Percentiles rank a stretch among this genome's conserved stretches.
These are phyloP conservation scores for Neonectria hederae DNA, from an alignment of 2,329 filamentous ascomycete genomes.

Conservation along the genomic window DNA sequence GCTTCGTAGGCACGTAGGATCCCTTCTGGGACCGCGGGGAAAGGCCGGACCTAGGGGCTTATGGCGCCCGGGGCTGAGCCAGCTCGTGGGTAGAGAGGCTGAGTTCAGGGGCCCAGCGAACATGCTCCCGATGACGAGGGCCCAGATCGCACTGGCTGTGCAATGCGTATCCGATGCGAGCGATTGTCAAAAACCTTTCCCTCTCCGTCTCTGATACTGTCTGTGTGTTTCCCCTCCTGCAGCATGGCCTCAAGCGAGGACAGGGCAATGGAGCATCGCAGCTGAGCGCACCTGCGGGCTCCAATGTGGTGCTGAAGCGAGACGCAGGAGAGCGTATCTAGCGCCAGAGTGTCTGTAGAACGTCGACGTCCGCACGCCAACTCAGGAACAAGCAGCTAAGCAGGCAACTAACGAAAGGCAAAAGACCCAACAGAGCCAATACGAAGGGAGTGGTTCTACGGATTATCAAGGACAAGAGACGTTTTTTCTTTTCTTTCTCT, in stretches of 20 bases:
- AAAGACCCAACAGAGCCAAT: constrained; percentile 19
- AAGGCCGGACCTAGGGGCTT: constrained; percentile 14
- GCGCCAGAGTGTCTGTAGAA: constrained; percentile 25
- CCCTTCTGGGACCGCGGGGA: constrained; percentile 18
- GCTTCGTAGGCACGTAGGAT: constrained; percentile 3
- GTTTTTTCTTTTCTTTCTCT: constrained; percentile 10
- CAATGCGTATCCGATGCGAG: background rate
- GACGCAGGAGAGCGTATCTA: constrained; percentile 40
- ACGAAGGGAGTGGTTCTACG: constrained; percentile 26
- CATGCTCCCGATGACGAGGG: background rate
- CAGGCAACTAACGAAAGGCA: constrained; percentile 26
- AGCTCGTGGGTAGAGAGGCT: constrained; percentile 6
- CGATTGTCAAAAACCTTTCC: constrained; percentile 8
- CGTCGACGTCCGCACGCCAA: constrained; percentile 27
- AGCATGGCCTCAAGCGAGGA: constrained; percentile 8
- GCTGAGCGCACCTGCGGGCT: constrained; percentile 27
- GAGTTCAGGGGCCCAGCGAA: background rate
- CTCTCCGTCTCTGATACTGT: constrained; percentile 5
- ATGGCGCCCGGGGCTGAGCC: constrained; percentile 14
- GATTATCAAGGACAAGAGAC: background rate
- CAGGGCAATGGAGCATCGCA: constrained; percentile 22
- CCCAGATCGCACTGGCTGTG: background rate
- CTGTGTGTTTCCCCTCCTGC: constrained; percentile 16
- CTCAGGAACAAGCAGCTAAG: constrained; percentile 37
- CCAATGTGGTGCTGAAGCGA: constrained; percentile 36